Base-by-base conservation (phyloP, 2,329 filamentous ascomycete species). In the Alternaria infectoria region DNA sequence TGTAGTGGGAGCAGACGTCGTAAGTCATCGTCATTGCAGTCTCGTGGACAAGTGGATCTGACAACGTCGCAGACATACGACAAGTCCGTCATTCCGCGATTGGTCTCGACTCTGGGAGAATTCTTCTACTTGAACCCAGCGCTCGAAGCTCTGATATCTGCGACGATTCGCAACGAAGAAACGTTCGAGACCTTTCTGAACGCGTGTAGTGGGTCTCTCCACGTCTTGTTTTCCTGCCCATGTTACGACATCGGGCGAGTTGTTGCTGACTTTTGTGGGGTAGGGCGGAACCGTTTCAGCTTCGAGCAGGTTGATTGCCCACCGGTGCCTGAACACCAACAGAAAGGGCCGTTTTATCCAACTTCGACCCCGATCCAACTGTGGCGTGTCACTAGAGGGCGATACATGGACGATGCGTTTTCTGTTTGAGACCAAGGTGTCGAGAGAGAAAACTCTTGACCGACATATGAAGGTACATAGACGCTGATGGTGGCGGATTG, bases 1-100 rank as follows among this genome's bases (percentile, higher is more conserved):
- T 5, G 85, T 94, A 3, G 79, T 95, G 26, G 92, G 91, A 5
- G 91, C 92, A 32, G 92, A 95, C 76, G 87, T 95, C 65, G 84
- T 86, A 77, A 81, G 83, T 73, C 62, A 57, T 57, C 46, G 51
- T 61, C 61, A 61, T 62, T 43, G 45, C 54, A 54, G 47, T 43
- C 44, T 55, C 32, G 28, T 54, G 58, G 61, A 59, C 45, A 66
- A 46, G 59, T 57, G 64, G 61, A 56, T 66, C 69, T 62, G 63
- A 66, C 65, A 61, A 58, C 36, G 59, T 60, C 59, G 52, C 70
- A 90, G 78, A 94, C 90, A 1, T 95, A 94, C 77, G 91, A 95
- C 74, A 83, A 83, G 64, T 82, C 82, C 36, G 84, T 87, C 45
- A 89, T 91, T 54, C 87, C 89, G 0, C 82, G 87, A 1, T 82